Evolutionary conservation across 164 flowering plant species (phyloP), one percentile per base, ranked within the genome.

Genomic region (Berberis vulgaris): DNA sequence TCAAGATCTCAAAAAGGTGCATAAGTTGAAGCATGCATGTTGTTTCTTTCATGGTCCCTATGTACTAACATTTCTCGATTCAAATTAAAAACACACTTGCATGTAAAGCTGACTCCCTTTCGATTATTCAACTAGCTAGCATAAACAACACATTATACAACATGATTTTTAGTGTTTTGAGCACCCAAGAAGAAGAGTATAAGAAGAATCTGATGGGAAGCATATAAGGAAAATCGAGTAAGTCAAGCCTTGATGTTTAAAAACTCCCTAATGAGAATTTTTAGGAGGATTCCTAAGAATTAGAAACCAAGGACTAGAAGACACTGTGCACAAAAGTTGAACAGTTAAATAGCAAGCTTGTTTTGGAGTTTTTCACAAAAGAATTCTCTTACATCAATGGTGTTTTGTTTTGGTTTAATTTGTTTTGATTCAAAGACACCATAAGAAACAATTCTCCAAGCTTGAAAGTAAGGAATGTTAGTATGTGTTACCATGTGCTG

Each of bases 241-340:
- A 74, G 79, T 73, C 74, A 78, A 72, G 49, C 3, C 49, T n/a
- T 49, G 60, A 54, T 59, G 61, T 68, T 49, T 53, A 68, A 72
- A 62, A 54, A 65, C 59, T 53, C n/a, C 6, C 26, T 61, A 26
- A 40, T 69, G 76, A 68, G 84, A 69, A 79, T 71, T 80, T 78
- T 80, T 69, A 81, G 80, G 77, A 77, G 74, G 83, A 81, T 80
- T 82, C 85, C 78, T 74, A 26, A 69, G 59, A 72, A 70, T 71
- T 62, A 75, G 76, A 73, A 57, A 77, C 26, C 86, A 84, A 80
- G 64, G 60, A 70, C 86, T 81, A 86, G 41, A 81, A 44, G 92
- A 86, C 92, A 81, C 61, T 52, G 5, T 38, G 49, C 6, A 64
- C 41, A 61, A 38, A 55, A 55, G 26, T 26, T 54, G 46, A 58